A percentile compares a stretch with the other conserved stretches of the same genome.
These are phyloP conservation scores for Acmispon strigosus DNA, from an alignment of 306 rosid genomes.

Conservation along the genomic window DNA sequence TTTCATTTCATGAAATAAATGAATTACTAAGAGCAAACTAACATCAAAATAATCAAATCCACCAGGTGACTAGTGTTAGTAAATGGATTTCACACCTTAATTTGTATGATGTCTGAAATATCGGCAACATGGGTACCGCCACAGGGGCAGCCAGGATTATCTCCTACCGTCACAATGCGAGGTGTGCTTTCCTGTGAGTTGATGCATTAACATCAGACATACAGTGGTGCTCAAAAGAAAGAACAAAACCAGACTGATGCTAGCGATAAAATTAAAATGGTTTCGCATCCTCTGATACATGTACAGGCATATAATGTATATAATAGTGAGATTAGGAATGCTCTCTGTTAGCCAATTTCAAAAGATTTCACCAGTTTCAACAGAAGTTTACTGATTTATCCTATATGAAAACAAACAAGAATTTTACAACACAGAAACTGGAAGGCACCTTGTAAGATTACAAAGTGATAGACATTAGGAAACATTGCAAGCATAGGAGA, in stretches of 20 bases:
- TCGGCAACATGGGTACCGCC: conserved; percentile 75
- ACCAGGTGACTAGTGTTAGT: background rate
- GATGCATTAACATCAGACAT: conserved; percentile 15
- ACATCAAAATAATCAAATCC: background rate
- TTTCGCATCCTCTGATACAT: background rate
- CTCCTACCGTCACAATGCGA: conserved; percentile 53
- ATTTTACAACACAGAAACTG: background rate
- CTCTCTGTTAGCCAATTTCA: background rate
- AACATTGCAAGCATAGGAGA: too few species aligned
- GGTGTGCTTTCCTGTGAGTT: conserved; percentile 59
- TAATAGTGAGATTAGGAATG: background rate
- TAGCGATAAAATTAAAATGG: background rate
- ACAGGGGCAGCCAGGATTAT: conserved; percentile 64
- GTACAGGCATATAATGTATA: background rate
- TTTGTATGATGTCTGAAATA: conserved; percentile 48
- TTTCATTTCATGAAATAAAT: background rate
- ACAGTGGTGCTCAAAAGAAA: background rate
- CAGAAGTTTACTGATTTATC: background rate
- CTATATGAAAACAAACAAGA: background rate
- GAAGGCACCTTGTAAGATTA: conserved; percentile 9
- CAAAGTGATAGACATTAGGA: background rate
- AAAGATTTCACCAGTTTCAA: background rate
- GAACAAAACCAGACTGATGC: background rate
- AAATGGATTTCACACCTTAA: conserved; percentile 40
- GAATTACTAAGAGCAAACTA: background rate